Evolutionary conservation across 1,284 basidiomycete genomes (phyloP).

Genomic region (Pyrrhoderma lamaoense): DNA sequence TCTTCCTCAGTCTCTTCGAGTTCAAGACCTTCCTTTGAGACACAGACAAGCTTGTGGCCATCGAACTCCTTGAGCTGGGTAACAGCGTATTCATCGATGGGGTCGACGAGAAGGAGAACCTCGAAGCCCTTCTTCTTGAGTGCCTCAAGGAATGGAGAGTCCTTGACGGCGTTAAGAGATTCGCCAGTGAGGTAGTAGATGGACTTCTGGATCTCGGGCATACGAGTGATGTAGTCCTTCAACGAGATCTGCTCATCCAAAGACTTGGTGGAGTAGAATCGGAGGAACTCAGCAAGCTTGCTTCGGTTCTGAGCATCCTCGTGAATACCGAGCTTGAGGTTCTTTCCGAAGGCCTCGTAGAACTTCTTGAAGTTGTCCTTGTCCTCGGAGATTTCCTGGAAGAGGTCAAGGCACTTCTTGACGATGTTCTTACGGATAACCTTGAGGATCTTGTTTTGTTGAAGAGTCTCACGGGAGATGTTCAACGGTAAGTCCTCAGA

Average conservation of each 20-base stretch:
- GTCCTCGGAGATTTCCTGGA: slow-evolving; percentile 97
- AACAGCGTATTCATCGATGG: slow-evolving; percentile 96
- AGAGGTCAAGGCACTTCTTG: slow-evolving; percentile 96
- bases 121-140: slow-evolving; percentile 99
- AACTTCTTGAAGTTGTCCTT: slow-evolving; percentile 99
- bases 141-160: slow-evolving; percentile 98
- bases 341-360: slow-evolving; percentile 95
- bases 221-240: slow-evolving; percentile 99
- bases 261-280: slow-evolving; percentile 97
- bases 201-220: slow-evolving; percentile 98
- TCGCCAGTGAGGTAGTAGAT: slow-evolving; percentile 99
- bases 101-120: slow-evolving; percentile 95
- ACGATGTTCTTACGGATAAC: slow-evolving; percentile 98
- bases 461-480: slow-evolving; percentile 99
- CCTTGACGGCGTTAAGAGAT: slow-evolving; percentile 84
- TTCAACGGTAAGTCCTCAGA: slow-evolving; percentile 99
- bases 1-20: slow-evolving; percentile 99
- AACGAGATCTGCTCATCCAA: slow-evolving; percentile 89
- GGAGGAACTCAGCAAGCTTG: slow-evolving; percentile 99
- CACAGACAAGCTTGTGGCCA: slow-evolving; percentile 95
- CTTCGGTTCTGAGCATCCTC: slow-evolving; percentile 98
- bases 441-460: slow-evolving; percentile 99
- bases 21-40: slow-evolving; percentile 99
- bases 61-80: slow-evolving; percentile 99
- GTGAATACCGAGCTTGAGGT: slow-evolving; percentile 98